Percentiles rank a stretch among this genome's conserved stretches.
Conservation (phyloP, 768 basidiomycete species). For the Phylloporus sp. region DNA sequence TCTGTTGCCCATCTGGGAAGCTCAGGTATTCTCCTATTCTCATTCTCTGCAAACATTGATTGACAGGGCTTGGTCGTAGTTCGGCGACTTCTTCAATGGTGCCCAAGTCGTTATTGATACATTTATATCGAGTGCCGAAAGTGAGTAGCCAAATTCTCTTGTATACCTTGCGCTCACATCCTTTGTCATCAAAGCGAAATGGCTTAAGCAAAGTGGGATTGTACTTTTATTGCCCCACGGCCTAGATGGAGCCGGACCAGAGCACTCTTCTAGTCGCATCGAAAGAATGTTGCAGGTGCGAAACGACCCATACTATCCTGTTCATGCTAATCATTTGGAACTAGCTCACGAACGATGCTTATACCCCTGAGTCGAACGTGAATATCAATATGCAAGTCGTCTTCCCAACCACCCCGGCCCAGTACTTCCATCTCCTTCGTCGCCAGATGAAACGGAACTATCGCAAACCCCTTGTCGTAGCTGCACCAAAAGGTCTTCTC, state of each 20-base stretch:
- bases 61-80: conserved; percentile 37
- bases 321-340: not conserved
- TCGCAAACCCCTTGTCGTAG: conserved; percentile 81
- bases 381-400: conserved; percentile 83
- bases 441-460: conserved; percentile 83
- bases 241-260: conserved; percentile 88
- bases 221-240: conserved; percentile 87
- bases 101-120: conserved; percentile 88
- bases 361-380: conserved; percentile 20
- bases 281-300: conserved; percentile 87
- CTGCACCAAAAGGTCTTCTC: conserved; percentile 80
- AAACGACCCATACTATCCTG: too few species aligned
- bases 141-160: conserved; percentile 39
- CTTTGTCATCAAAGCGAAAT: conserved; percentile 62
- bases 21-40: conserved; percentile 50
- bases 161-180: not conserved
- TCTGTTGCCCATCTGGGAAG: conserved; percentile 87
- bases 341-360: conserved; percentile 76
- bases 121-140: conserved; percentile 79
- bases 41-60: not conserved
- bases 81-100: conserved; percentile 93
- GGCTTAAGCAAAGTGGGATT: conserved; percentile 88
- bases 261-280: conserved; percentile 85
- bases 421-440: conserved; percentile 91
- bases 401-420: conserved; percentile 85